These are phyloP conservation scores for Botrytis squamosa DNA, from an alignment of 2,329 filamentous ascomycete genomes.

Conservation along the genomic window DNA sequence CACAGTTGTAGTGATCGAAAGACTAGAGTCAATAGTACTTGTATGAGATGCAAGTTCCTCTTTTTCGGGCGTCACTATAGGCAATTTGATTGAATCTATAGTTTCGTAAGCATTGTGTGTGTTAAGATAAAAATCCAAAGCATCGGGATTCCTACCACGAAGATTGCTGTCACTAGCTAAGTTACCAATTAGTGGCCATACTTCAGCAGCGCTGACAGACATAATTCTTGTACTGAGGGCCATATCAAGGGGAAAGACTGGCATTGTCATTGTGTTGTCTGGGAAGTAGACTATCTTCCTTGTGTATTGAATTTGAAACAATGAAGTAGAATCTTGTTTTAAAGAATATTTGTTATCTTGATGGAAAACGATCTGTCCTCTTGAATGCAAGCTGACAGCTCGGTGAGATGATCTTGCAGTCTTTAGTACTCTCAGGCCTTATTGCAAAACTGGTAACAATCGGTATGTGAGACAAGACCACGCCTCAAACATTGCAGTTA, in stretches of 20 bases:
- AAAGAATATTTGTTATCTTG: not conserved
- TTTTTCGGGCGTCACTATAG: not conserved
- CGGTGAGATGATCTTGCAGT: not conserved
- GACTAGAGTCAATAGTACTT: not conserved
- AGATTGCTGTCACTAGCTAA: not conserved
- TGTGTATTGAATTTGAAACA: not conserved
- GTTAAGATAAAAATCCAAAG: not conserved
- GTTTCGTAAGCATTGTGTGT: not conserved
- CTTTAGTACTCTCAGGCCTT: not conserved
- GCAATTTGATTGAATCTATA: not conserved
- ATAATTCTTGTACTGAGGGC: not conserved
- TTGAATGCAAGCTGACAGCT: not conserved
- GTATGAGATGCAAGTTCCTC: not conserved
- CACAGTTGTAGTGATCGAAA: not conserved
- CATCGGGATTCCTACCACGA: not conserved
- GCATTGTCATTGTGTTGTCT: not conserved
- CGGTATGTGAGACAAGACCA: not conserved
- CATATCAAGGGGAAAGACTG: not conserved
- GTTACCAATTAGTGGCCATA: not conserved
- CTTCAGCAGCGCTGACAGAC: not conserved
- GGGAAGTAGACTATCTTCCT: not conserved
- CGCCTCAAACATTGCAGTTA: not conserved
- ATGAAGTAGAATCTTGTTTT: not conserved
- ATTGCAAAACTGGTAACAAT: not conserved
- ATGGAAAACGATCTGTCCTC: not conserved